Evolutionary conservation across 1,284 basidiomycete genomes (phyloP).

Genomic region (Mycosarcoma maydis): DNA sequence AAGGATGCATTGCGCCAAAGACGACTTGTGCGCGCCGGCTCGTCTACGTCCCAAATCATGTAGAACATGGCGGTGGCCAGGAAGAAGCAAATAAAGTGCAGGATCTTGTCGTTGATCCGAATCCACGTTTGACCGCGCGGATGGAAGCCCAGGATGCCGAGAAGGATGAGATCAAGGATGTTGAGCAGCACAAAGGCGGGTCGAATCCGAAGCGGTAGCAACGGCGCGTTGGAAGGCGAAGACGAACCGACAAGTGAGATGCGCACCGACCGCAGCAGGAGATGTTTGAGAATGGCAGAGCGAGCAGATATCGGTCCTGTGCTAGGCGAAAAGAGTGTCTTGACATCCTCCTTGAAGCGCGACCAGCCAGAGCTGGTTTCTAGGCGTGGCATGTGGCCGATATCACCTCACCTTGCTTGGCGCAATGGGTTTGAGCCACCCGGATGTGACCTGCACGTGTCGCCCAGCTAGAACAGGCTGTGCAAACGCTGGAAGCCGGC

Average conservation of each 20-base stretch:
- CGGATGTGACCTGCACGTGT: too few species aligned
- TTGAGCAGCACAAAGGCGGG: slow-evolving; percentile 55
- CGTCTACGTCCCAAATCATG: slow-evolving; percentile 85
- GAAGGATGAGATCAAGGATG: slow-evolving; percentile 46
- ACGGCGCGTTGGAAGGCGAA: slow-evolving; percentile 1
- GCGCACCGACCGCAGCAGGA: slow-evolving; percentile 44
- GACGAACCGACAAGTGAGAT: slow-evolving; percentile 7
- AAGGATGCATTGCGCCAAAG: slow-evolving; percentile 82
- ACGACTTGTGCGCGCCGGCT: slow-evolving; percentile 74
- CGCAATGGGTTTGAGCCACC: too few species aligned
- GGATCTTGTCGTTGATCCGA: slow-evolving; percentile 81
- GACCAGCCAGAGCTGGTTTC: slow-evolving; percentile 42
- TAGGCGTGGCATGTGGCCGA: slow-evolving; percentile 53
- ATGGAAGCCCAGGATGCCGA: slow-evolving; percentile 64
- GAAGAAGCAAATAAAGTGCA: slow-evolving; percentile 83
- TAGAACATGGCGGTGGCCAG: slow-evolving; percentile 83
- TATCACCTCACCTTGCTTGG: too few species aligned
- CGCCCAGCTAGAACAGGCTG: too few species aligned
- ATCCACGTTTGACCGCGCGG: slow-evolving; percentile 67
- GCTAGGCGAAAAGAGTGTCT: slow-evolving; percentile 9
- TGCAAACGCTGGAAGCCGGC: too few species aligned
- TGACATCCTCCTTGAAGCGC: slow-evolving; percentile 16
- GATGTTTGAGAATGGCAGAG: slow-evolving; percentile 23
- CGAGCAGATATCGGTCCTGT: slow-evolving; percentile 17
- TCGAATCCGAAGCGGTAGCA: slow-evolving; percentile 55